Conservation (phyloP, 2,329 filamentous ascomycete species). For the Ophiostoma ulmi region DNA sequence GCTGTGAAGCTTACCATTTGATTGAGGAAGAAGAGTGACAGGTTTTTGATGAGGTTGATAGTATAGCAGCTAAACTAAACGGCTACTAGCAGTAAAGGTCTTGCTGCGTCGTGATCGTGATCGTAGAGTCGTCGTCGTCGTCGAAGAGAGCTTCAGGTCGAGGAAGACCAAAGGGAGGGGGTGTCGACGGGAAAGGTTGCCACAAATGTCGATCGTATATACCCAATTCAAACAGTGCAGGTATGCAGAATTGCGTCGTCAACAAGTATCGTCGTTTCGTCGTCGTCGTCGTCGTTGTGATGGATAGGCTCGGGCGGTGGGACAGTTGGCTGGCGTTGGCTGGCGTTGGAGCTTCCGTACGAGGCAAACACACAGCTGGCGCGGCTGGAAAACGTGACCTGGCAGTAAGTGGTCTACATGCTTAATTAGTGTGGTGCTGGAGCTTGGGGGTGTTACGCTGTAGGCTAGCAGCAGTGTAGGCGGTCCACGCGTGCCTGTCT, state of each 20-base stretch:
- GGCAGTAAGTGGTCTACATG: background rate
- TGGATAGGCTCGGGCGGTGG: conserved; percentile 9
- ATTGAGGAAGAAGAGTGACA: background rate
- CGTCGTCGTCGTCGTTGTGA: conserved; percentile 17
- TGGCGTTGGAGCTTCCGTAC: conserved; percentile 26
- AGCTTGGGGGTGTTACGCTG: background rate
- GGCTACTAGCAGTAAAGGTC: background rate
- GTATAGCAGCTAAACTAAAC: background rate
- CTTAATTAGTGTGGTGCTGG: conserved; percentile 9
- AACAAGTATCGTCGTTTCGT: background rate
- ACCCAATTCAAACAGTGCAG: background rate
- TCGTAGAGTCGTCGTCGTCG: background rate
- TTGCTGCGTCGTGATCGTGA: conserved; percentile 11
- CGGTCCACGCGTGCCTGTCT: conserved; percentile 24
- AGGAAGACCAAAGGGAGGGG: background rate
- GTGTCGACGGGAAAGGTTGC: background rate
- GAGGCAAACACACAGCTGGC: conserved; percentile 37
- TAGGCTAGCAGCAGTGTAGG: background rate
- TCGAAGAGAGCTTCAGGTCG: background rate
- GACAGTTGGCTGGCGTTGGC: background rate
- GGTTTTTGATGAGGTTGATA: background rate
- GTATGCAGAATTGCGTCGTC: background rate
- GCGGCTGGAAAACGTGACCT: conserved; percentile 32
- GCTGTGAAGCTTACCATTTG: conserved; percentile 7
- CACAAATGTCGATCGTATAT: background rate